phyloP scores from a whole-genome alignment of 495 filamentous ascomycete genomes.

The Talaromyces ruber region DNA sequence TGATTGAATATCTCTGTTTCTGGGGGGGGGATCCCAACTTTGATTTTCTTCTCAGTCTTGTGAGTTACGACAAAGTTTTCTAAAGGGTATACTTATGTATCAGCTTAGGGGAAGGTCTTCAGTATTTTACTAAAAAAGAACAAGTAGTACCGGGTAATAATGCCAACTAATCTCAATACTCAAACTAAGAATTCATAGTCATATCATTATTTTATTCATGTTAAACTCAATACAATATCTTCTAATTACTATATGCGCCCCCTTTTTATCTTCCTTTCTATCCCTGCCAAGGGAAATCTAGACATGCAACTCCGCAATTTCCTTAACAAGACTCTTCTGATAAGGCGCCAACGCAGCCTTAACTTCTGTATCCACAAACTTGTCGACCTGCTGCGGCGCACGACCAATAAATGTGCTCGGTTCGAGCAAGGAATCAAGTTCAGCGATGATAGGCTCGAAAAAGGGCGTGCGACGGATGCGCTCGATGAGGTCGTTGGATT shows the following conservation, averaged over 20 bases:
- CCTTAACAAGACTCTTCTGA: background rate
- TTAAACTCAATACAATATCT: no score
- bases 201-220: background rate
- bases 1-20: background rate
- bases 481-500: constrained; percentile 75
- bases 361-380: constrained; percentile 13
- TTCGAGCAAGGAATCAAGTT: constrained; percentile 69
- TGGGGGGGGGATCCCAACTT: background rate
- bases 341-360: background rate
- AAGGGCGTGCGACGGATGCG: constrained; percentile 66
- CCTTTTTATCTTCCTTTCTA: background rate
- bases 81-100: background rate
- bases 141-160: background rate
- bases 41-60: background rate
- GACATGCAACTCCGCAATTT: background rate
- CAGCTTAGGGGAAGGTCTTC: background rate
- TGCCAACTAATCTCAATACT: background rate
- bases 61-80: background rate
- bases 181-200: background rate
- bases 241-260: background rate
- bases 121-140: background rate
- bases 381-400: constrained; percentile 20
- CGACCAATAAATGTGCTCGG: constrained; percentile 11
- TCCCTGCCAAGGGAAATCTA: background rate
- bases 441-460: constrained; percentile 71